A percentile compares a stretch with the other conserved stretches of the same genome.
Evolutionary conservation across 2,329 filamentous ascomycete genomes (phyloP).

Genomic region (Aspergillus ochraceoroseus): DNA sequence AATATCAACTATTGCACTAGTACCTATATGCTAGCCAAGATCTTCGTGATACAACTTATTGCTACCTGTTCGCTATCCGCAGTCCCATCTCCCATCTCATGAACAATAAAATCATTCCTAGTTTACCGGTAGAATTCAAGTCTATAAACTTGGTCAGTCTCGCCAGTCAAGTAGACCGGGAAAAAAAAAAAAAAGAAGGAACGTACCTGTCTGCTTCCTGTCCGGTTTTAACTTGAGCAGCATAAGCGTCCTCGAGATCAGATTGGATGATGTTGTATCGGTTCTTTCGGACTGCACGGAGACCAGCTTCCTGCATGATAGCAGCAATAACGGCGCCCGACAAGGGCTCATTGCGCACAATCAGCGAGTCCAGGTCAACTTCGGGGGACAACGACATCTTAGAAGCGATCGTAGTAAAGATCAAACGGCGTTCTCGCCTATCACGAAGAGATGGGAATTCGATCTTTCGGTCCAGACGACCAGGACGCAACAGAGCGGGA

Average conservation of each 20-base stretch:
- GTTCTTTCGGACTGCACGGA: constrained; percentile 93
- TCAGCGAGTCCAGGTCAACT: constrained; percentile 91
- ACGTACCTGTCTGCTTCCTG: constrained; percentile 60
- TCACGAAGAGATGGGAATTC: constrained; percentile 96
- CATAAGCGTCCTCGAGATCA: constrained; percentile 95
- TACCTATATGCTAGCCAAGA: constrained; percentile 19
- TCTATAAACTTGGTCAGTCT: constrained; percentile 56
- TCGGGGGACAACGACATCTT: constrained; percentile 98
- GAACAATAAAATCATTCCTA: constrained; percentile 7
- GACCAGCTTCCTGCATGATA: constrained; percentile 97
- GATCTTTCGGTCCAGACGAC: constrained; percentile 95
- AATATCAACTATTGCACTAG: constrained; percentile 17
- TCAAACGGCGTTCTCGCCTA: constrained; percentile 87
- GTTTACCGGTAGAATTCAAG: constrained; percentile 84
- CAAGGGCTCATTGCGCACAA: constrained; percentile 92
- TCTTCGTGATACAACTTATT: constrained; percentile 31
- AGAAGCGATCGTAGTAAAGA: constrained; percentile 92
- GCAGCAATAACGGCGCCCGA: constrained; percentile 94
- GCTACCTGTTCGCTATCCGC: constrained; percentile 23
- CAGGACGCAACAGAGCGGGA: constrained; percentile 86
- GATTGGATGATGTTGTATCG: constrained; percentile 98
- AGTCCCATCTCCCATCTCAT: constrained; percentile 15
- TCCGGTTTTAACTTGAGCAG: constrained; percentile 86
- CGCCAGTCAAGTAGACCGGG: constrained; percentile 37
- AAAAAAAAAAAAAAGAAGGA: constrained; percentile 11